Base-by-base conservation (phyloP, 2,329 filamentous ascomycete species). In the Talaromyces sp. region DNA sequence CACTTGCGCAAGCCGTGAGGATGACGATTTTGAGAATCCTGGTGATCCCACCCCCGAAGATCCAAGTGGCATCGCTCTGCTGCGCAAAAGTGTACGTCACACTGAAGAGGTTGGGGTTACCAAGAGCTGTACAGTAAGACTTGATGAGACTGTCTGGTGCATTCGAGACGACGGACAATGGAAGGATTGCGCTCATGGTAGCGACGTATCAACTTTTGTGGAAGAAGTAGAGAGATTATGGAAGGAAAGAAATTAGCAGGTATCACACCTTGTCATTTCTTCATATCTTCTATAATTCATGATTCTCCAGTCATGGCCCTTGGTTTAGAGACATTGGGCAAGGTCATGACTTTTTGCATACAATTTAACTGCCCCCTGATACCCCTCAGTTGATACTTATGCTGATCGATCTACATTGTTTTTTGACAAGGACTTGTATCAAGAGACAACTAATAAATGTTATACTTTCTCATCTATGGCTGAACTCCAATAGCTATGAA, bases 121-220 rank as follows among this genome's bases (percentile, higher is more conserved):
- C 28, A 86, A 82, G 67, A 91, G 88, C 75, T 91, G 89, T 73
- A 93, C 89, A 10, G 83, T 94, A 56, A 83, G 93, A 52, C 76
- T 99, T 51, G 81, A 95, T 69, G 81, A 89, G 57, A 78, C 93
- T 71, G 78, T 89, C 57, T 89, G 94, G 77, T 99, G 94, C 75
- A 83, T 97, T 63, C 82, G 87, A 53, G 92, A 97, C 70, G 83
- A 77, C 22, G 88, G 87, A 11, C 70, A 88, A 67, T 97, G 92
- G 91, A 87, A 77, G 58, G 82, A 94, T 63, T 97, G 93, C 70
- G 84, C 86, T 3, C 80, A 66, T 88, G 74, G 73, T 5, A 73
- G 71, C 51, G 64, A 74, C n/a, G 73, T 76, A 5, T 64, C 70
- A 64, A 87, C 91, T 67, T 80, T 97, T 56, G 83, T 96, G 55